Evolutionary conservation across 371 early-diverging fungal species (phyloP), one percentile per base, ranked within the genome.

Genomic region (Rhizopus delemar): DNA sequence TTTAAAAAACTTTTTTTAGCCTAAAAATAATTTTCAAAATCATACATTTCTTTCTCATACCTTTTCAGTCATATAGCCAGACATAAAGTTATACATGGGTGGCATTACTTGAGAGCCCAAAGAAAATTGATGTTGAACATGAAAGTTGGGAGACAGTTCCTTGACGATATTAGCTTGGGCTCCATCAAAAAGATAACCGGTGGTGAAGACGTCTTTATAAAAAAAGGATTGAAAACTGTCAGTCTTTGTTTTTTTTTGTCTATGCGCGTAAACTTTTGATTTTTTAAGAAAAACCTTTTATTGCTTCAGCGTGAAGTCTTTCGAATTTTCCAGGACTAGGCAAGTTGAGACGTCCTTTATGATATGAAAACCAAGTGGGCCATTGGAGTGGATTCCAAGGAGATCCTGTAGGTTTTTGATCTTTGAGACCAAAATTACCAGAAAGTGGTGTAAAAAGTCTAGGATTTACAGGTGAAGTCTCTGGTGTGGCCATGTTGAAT

Each of bases 91-190:
- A 78, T 96, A 97, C 73, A 81, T 80, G 15, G 94, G 88, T 36
- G 97, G 97, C 59, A 82, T 78, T 33, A 85, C 84, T 45, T 89
- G 82, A 51, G 93, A 86, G 4, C 94, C 97, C 73, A 96, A 89
- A 41, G 89, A 82, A 76, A 97, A 89, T 45, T 91, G 87, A 81
- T 98, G 98, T 56, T 90, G 86, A 49, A 94, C 92, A 68, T 96
- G 96, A 82, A 98, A 95, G 80, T 91, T 92, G 58, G 82, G 92
- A 51, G 93, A 93, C 70, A 95, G 81, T 46, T 91, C 85, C 70
- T 94, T 94, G 45, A 90, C 86, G 64, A 97, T 84, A 68, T 97
- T 96, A 57, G 95, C 91, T 64, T 93, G 92, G 34, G 91, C 97
- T 61, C 99, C 99, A 63, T 98, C 97, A 70, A 97, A 93, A 65